phyloP scores from a whole-genome alignment of 2,329 filamentous ascomycete genomes.

The Sclerotinia borealis region DNA sequence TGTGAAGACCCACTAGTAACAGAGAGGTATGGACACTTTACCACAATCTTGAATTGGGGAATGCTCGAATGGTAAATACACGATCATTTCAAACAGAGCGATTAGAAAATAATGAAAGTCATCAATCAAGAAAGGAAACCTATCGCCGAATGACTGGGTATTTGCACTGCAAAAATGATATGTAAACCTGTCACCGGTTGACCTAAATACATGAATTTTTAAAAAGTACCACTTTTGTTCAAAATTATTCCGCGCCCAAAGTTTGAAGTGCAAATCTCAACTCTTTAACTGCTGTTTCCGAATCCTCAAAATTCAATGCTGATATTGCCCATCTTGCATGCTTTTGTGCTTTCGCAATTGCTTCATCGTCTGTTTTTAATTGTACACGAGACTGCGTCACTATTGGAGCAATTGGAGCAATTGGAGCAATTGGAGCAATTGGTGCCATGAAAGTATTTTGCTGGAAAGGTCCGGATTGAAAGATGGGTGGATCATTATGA shows the following conservation, averaged over 20 bases:
- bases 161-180: background rate
- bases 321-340: conserved; percentile 97
- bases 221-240: background rate
- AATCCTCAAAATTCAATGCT: conserved; percentile 93
- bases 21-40: background rate
- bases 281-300: conserved; percentile 82
- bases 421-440: conserved; percentile 16
- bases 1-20: background rate
- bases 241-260: conserved; percentile 26
- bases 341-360: conserved; percentile 79
- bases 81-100: background rate
- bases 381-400: conserved; percentile 25
- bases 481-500: conserved; percentile 13
- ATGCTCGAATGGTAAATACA: background rate
- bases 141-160: background rate
- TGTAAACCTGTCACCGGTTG: background rate
- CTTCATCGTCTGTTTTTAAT: conserved; percentile 58
- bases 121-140: background rate
- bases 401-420: conserved; percentile 8
- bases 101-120: background rate
- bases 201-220: background rate
- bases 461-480: conserved; percentile 17
- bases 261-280: conserved; percentile 62
- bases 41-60: background rate
- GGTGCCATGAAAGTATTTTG: conserved; percentile 16